These are phyloP conservation scores for Fonsecaea erecta DNA, from an alignment of 2,329 filamentous ascomycete species.

Conservation along the genomic window DNA sequence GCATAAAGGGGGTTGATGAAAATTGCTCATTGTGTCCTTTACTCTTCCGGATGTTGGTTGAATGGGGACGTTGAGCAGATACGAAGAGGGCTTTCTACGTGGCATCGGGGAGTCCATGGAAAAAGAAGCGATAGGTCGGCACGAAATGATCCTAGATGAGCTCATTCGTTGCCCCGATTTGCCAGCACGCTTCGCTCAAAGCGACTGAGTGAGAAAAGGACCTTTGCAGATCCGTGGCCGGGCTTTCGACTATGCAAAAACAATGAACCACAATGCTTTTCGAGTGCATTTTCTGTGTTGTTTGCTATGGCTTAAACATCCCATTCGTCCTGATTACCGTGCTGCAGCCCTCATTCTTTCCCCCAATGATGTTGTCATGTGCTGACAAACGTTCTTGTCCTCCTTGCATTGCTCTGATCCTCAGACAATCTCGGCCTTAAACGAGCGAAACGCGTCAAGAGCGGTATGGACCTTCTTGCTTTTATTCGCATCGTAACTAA, in stretches of 20 bases:
- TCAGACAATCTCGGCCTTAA: no score
- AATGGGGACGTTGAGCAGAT: conserved; percentile 7
- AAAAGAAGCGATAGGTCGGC: background rate
- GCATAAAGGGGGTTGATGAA: conserved; percentile 10
- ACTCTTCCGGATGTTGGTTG: conserved; percentile 3
- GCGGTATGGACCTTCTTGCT: no score
- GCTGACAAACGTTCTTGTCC: no score
- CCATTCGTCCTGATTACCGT: no score
- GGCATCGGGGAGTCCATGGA: conserved; percentile 4
- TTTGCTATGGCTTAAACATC: background rate
- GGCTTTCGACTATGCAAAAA: conserved; percentile 6
- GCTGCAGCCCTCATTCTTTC: no score
- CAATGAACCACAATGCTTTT: background rate
- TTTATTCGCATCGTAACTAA: no score
- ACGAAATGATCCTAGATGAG: conserved; percentile 5
- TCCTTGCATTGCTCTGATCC: no score
- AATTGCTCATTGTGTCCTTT: conserved; percentile 3
- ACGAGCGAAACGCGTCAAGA: no score
- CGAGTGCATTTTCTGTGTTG: background rate
- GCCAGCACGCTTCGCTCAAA: background rate
- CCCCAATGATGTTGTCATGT: no score
- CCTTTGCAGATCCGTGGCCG: background rate
- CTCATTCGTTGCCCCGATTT: background rate
- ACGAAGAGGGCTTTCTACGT: conserved; percentile 5
- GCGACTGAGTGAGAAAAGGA: background rate